These are phyloP conservation scores for Marasmius tenuissimus DNA, from an alignment of 1,284 basidiomycete genomes.

Conservation along the genomic window DNA sequence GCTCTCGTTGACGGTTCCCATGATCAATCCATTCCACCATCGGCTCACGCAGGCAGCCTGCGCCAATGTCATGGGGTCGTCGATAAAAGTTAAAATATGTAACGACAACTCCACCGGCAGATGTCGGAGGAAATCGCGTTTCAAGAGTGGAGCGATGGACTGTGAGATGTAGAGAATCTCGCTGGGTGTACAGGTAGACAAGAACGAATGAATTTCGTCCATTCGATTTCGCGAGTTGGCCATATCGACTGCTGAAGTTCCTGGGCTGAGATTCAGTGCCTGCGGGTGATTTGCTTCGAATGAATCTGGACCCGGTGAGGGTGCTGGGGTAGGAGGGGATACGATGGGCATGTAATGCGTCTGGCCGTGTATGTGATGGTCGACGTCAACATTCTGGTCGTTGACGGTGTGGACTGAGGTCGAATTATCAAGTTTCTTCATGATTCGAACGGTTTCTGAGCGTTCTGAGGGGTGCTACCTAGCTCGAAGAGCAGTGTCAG, in stretches of 20 bases:
- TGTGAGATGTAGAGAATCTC: conserved; percentile 83
- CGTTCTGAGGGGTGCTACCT: too few species aligned
- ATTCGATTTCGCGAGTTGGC: conserved; percentile 47
- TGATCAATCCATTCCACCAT: conserved; percentile 77
- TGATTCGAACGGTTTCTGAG: too few species aligned
- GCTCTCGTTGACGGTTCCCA: conserved; percentile 61
- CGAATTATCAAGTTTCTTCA: too few species aligned
- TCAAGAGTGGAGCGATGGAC: conserved; percentile 77
- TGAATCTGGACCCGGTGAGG: conserved; percentile 48
- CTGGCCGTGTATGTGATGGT: neutral
- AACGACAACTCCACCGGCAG: conserved; percentile 86
- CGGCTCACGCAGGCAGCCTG: conserved; percentile 74
- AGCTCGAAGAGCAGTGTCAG: too few species aligned
- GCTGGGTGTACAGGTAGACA: conserved; percentile 65
- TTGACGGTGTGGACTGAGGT: neutral
- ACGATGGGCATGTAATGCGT: conserved; percentile 57
- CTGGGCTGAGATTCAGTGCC: conserved; percentile 23
- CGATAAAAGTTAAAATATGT: conserved; percentile 80
- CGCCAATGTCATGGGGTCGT: conserved; percentile 78
- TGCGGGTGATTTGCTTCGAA: conserved; percentile 11
- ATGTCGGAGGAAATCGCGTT: conserved; percentile 83
- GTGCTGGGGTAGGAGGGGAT: conserved; percentile 70
- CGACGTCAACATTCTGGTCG: neutral
- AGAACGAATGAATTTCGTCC: conserved; percentile 61
- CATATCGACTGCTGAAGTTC: conserved; percentile 25